Evolutionary conservation across 2,329 filamentous ascomycete species (phyloP), one percentile per base, ranked within the genome.

Genomic region (Colletotrichum liaoningense): DNA sequence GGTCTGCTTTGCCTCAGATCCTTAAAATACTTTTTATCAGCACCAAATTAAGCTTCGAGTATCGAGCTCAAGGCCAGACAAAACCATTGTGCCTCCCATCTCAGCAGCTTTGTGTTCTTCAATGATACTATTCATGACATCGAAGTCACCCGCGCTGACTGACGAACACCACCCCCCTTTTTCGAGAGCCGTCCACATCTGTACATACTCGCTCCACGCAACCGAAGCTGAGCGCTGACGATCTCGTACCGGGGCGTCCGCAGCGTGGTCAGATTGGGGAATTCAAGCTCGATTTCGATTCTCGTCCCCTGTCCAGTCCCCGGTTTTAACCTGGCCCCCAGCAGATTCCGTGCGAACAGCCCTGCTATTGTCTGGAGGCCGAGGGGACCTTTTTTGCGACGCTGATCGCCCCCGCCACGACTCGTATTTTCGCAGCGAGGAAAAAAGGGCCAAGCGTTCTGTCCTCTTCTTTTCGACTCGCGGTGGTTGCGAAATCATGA

Each of bases 351-450:
- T 63, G 54, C 57, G 58, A 69, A 63, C 55, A 26, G 55, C 30
- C 16, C 42, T 49, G 42, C 42, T 19, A 49, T 49, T 49, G 22
- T 49, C n/a, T 33, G 26, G 19, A 26, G 28, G 42, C 42, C 42
- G 38, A 46, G 46, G 49, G 28, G 33, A 28, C 26, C 38, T 28
- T 57, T 60, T 63, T 49, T 35, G 22, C 14, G 9, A 56, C n/a
- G 60, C 56, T 56, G 49, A 60, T 70, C 67, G n/a, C 67, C 66
- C 30, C 66, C 57, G 42, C 52, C 52, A 28, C 58, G 58, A 70
- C 60, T 73, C 67, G 67, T 57, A 38, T 59, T 46, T 59, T 14
- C 12, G 33, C n/a, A 42, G 57, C n/a, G 22, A 22, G 35, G 11
- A 60, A 4, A 26, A 19, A 19, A 26, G 4, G 1, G 38, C 49